Evolutionary conservation across 139 green algal genomes (phyloP), one percentile per base, ranked within the genome.

Genomic region (Volvox reticuliferus): DNA sequence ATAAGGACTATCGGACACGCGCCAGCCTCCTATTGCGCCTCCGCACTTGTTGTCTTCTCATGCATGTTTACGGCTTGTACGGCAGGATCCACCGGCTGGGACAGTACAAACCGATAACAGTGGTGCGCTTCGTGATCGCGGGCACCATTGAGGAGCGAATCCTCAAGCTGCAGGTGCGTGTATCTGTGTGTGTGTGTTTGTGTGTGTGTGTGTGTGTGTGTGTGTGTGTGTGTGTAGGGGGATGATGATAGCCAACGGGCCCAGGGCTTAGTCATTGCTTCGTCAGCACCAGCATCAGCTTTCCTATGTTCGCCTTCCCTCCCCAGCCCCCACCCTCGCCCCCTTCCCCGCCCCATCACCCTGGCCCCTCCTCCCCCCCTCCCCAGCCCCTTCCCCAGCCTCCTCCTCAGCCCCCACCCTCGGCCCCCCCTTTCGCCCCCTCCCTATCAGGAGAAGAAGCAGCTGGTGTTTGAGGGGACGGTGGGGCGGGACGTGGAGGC

Each of bases 101-200:
- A 12, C 95, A 98, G 94, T 97, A 96, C 95, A 98, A 98, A 94
- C 96, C 97, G 63, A 98, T 99, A 83, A 91, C 87, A 2, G 95
- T 96, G 26, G 94, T 95, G 63, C 96, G 97, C 73, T 98, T 99
- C 81, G 88, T 99, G 80, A 98, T 99, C 44, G 94, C 81, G 12
- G 96, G 96, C 86, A 98, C 95, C 81, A 98, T 99, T 44, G 98
- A 99, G 96, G 98, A 99, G 95, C 94, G 98, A 89, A 99, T 99
- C 88, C 91, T 99, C 21, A 98, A 98, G 95, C 94, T 99, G 88
- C 97, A 94, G 84, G 88, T 92, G 37, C 67, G 19, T 50, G 0
- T 71, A 96, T 92, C 16, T 30, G 6, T 2, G 24, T 28, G 16
- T 73, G 65, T 73, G 16, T 12, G 65, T 55, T 9, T 9, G 44